Percentiles rank a stretch among this genome's conserved stretches.
Evolutionary conservation across 345 rosid species (phyloP).

Genomic region (Linum usitatissimum): DNA sequence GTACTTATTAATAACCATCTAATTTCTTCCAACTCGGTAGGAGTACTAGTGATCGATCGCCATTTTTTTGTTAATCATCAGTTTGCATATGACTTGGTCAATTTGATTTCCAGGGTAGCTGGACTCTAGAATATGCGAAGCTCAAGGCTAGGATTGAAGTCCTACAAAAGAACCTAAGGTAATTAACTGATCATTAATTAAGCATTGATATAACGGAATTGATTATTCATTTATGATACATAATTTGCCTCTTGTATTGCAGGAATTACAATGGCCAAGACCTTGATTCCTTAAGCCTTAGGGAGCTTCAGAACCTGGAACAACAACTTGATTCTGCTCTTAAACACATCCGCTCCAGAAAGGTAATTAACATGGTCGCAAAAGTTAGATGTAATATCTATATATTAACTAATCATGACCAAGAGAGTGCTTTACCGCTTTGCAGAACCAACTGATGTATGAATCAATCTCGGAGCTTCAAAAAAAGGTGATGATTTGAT

Average conservation of each 20-base stretch:
- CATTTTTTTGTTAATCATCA: background rate
- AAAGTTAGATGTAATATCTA: background rate
- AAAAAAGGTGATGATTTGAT: background rate
- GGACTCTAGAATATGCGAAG: conserved; percentile 6
- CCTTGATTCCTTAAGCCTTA: conserved; percentile 1
- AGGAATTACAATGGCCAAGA: background rate
- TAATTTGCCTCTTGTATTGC: background rate
- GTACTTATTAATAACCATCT: background rate
- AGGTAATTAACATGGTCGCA: background rate
- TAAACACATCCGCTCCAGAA: conserved; percentile 2
- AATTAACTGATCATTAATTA: background rate
- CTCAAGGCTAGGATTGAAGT: conserved; percentile 5
- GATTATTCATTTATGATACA: background rate
- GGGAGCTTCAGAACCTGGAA: conserved; percentile 5
- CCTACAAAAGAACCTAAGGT: conserved; percentile 1
- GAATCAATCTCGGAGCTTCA: conserved; percentile 5
- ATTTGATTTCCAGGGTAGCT: background rate
- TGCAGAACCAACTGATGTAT: conserved; percentile 6
- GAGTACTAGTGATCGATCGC: no score
- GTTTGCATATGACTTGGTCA: background rate
- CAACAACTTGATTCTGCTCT: conserved; percentile 7
- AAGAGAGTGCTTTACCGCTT: background rate
- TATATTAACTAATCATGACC: no score
- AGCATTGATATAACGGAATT: background rate
- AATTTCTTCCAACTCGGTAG: no score